A percentile compares a stretch with the other conserved stretches of the same genome.
These are phyloP conservation scores for Cercophora newfieldiana DNA, from an alignment of 495 filamentous ascomycete genomes.

Conservation along the genomic window DNA sequence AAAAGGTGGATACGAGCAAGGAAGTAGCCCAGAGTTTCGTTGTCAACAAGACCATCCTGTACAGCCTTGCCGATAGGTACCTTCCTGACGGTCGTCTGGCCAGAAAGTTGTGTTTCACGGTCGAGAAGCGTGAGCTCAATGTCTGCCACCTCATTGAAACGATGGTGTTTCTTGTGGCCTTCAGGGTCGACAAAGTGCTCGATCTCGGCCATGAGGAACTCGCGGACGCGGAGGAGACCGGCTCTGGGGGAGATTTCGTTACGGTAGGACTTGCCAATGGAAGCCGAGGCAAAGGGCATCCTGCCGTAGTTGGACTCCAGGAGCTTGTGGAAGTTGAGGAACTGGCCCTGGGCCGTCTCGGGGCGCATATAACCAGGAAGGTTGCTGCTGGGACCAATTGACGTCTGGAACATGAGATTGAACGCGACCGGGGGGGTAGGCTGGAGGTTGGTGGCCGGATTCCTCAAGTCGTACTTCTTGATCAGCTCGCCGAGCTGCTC, in stretches of 20 bases:
- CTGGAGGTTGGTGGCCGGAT: slow-evolving; percentile 59
- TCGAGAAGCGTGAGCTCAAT: slow-evolving; percentile 68
- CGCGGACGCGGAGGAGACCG: slow-evolving; percentile 74
- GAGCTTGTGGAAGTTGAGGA: slow-evolving; percentile 72
- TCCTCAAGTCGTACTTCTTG: slow-evolving; percentile 68
- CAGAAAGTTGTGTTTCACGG: slow-evolving; percentile 69
- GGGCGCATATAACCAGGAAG: slow-evolving; percentile 65
- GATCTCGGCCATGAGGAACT: slow-evolving; percentile 83
- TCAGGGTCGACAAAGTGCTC: slow-evolving; percentile 78
- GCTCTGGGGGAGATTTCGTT: slow-evolving; percentile 77
- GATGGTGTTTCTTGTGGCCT: slow-evolving; percentile 66
- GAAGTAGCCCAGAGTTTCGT: slow-evolving; percentile 88
- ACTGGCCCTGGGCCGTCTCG: slow-evolving; percentile 76
- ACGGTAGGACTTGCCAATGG: slow-evolving; percentile 75
- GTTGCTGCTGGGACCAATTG: slow-evolving; percentile 66
- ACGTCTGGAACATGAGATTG: slow-evolving; percentile 79
- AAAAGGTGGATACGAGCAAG: slow-evolving; percentile 75
- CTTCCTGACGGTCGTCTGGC: slow-evolving; percentile 60
- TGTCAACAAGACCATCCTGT: slow-evolving; percentile 66
- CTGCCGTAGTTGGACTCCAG: slow-evolving; percentile 73
- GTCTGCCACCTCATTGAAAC: slow-evolving; percentile 66
- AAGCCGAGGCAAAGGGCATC: slow-evolving; percentile 78
- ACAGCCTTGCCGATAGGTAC: slow-evolving; percentile 73
- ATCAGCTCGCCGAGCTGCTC: slow-evolving; percentile 69
- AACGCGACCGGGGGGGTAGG: slow-evolving; percentile 65